phyloP scores from a whole-genome alignment of 2,329 filamentous ascomycete genomes.

The Aspergillus hortae region DNA sequence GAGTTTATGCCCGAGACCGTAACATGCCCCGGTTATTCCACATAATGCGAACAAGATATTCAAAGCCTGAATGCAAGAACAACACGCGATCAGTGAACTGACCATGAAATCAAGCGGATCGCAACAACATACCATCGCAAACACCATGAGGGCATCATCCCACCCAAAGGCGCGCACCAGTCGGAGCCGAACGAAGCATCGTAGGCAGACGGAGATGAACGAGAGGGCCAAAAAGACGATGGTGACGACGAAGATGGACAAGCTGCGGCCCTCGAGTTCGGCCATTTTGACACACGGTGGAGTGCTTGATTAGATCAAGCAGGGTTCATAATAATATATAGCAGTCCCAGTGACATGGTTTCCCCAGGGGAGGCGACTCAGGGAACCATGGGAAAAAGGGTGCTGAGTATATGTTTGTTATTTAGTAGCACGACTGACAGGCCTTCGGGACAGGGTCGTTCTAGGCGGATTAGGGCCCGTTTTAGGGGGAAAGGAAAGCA shows the following conservation, averaged over 20 bases:
- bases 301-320: conserved; percentile 4
- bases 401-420: neutral
- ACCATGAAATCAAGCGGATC: neutral
- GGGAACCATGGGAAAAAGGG: conserved; percentile 1
- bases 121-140: conserved; percentile 30
- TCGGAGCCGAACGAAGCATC: conserved; percentile 35
- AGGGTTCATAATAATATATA: conserved; percentile 10
- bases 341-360: conserved; percentile 4
- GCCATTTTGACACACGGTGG: conserved; percentile 22
- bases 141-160: conserved; percentile 37
- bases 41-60: conserved; percentile 35
- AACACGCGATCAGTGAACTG: neutral
- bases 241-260: conserved; percentile 31
- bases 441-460: neutral
- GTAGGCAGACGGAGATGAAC: conserved; percentile 29
- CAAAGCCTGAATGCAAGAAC: conserved; percentile 18
- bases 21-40: conserved; percentile 31
- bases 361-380: conserved; percentile 3
- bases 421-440: neutral
- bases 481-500: neutral
- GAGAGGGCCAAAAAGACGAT: conserved; percentile 30
- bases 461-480: conserved; percentile 1
- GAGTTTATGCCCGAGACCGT: conserved; percentile 29
- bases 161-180: conserved; percentile 36
- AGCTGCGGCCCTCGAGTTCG: conserved; percentile 29